phyloP scores from a whole-genome alignment of 257 asterid genomes.

The Knoxia roxburghii region DNA sequence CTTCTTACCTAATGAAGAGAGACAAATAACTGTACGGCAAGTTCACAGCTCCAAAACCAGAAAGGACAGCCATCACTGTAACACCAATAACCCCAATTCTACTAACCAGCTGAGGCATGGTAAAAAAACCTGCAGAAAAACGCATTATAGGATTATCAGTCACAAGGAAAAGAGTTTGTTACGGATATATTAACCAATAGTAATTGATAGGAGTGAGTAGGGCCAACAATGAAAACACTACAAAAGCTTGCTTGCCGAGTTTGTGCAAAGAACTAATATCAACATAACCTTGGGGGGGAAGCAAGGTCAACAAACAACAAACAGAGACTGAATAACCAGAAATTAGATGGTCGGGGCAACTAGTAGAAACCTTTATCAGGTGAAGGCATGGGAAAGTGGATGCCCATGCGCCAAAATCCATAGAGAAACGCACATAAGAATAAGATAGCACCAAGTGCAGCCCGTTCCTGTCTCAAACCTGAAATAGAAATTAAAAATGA shows the following conservation, averaged over 20 bases:
- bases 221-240: background rate
- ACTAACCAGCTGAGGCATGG: conserved; percentile 93
- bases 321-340: background rate
- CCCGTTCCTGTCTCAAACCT: conserved; percentile 85
- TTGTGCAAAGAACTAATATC: background rate
- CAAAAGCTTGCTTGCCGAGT: background rate
- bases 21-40: conserved; percentile 94
- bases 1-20: conserved; percentile 82
- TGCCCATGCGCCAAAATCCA: conserved; percentile 96
- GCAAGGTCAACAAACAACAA: background rate
- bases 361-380: conserved; percentile 73
- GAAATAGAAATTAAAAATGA: conserved; percentile 29
- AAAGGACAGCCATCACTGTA: conserved; percentile 90
- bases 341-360: background rate
- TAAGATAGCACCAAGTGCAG: conserved; percentile 75
- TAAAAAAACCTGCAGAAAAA: conserved; percentile 70
- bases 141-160: conserved; percentile 3
- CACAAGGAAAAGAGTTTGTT: background rate
- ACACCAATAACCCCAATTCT: conserved; percentile 98
- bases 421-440: conserved; percentile 85
- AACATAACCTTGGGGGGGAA: no score
- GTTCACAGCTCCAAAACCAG: conserved; percentile 99
- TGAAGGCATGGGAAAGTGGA: conserved; percentile 99
- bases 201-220: background rate
- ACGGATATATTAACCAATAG: background rate